Evolutionary conservation across 2,329 filamentous ascomycete genomes (phyloP).

Genomic region (Exophiala mesophila): DNA sequence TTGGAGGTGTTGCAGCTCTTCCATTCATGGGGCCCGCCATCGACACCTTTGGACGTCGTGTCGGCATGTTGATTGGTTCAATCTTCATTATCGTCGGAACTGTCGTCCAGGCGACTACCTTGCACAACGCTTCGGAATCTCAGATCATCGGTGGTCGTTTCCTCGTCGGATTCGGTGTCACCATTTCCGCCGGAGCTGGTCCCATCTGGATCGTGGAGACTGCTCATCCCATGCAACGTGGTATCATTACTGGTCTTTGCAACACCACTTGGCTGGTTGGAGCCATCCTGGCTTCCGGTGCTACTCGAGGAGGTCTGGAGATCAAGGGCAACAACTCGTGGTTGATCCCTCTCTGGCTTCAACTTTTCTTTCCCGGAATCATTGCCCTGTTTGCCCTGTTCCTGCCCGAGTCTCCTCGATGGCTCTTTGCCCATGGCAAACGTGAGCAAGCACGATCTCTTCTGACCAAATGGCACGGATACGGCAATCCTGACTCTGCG

Average conservation of each 20-base stretch:
- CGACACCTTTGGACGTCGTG: constrained; percentile 49
- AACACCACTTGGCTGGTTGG: constrained; percentile 49
- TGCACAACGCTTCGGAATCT: constrained; percentile 36
- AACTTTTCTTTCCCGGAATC: constrained; percentile 43
- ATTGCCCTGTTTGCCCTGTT: constrained; percentile 49
- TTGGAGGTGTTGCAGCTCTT: constrained; percentile 42
- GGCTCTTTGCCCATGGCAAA: constrained; percentile 56
- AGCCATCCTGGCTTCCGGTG: constrained; percentile 52
- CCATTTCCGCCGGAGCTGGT: constrained; percentile 55
- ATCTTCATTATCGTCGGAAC: constrained; percentile 50
- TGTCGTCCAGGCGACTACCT: constrained; percentile 45
- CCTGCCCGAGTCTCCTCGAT: constrained; percentile 59
- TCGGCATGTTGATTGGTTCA: constrained; percentile 54
- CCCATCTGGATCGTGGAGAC: constrained; percentile 62
- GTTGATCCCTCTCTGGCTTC: constrained; percentile 55
- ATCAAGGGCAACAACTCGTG: constrained; percentile 44
- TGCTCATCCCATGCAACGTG: constrained; percentile 59
- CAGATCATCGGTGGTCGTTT: constrained; percentile 56
- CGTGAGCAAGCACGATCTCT: constrained; percentile 54
- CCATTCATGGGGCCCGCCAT: constrained; percentile 44
- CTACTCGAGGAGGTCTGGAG: constrained; percentile 44
- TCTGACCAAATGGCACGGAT: constrained; percentile 56
- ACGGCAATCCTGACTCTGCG: constrained; percentile 35
- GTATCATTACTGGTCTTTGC: constrained; percentile 56
- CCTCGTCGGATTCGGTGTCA: constrained; percentile 54